Conservation (phyloP, 2,329 filamentous ascomycete species). For the Colletotrichum kahawae region DNA sequence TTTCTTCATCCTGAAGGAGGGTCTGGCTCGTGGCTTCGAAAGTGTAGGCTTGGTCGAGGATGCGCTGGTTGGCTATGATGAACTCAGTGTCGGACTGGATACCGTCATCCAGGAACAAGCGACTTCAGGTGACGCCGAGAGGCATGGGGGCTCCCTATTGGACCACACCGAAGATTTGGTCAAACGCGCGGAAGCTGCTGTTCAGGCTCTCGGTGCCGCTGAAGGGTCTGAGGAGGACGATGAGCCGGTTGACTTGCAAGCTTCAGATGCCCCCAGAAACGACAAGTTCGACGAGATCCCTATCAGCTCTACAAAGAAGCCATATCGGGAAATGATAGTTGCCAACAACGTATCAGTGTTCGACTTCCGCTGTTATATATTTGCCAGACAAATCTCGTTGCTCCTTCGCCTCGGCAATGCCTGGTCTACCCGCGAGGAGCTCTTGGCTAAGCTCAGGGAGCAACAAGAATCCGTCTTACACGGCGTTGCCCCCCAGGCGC, state of each 20-base stretch:
- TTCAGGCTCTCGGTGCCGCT: conserved; percentile 39
- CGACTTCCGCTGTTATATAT: conserved; percentile 94
- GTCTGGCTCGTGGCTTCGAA: conserved; percentile 90
- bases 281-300: conserved; percentile 61
- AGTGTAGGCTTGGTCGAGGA: conserved; percentile 96
- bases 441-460: conserved; percentile 65
- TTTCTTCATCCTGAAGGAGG: conserved; percentile 97
- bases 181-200: conserved; percentile 57
- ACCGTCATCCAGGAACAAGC: conserved; percentile 78
- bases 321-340: conserved; percentile 90
- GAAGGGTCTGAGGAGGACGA: conserved; percentile 37
- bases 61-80: conserved; percentile 92
- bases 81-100: conserved; percentile 87
- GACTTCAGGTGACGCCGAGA: conserved; percentile 60
- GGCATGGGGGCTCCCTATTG: conserved; percentile 76
- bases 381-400: conserved; percentile 84
- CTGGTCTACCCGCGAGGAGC: conserved; percentile 65
- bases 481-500: conserved; percentile 59
- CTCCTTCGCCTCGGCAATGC: conserved; percentile 84
- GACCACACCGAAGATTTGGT: conserved; percentile 76
- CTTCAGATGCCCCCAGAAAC: conserved; percentile 35
- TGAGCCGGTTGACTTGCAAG: conserved; percentile 57
- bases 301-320: conserved; percentile 71
- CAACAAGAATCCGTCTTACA: conserved; percentile 64
- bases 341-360: conserved; percentile 95